Percentiles rank a stretch among this genome's conserved stretches.
Conservation (phyloP, 1,139 yeast genomes). For the Dujonia santamariae region DNA sequence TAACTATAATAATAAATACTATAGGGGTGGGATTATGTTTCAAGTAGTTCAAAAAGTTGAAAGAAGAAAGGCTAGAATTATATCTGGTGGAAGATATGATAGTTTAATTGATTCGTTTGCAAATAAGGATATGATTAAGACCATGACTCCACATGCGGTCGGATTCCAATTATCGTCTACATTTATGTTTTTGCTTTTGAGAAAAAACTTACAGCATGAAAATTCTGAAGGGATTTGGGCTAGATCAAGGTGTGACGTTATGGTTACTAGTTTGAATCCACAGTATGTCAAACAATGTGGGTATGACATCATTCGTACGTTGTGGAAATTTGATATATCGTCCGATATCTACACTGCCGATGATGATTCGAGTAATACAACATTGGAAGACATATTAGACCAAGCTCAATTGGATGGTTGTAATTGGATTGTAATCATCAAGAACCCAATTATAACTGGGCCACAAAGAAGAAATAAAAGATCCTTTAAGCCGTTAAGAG, state of each 20-base stretch:
- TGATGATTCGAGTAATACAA: too few relatives aligned
- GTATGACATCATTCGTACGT: constrained; percentile 52
- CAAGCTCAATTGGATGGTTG: constrained; percentile 69
- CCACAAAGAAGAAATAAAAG: constrained; percentile 4
- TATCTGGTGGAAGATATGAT: constrained; percentile 94
- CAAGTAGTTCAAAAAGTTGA: constrained; percentile 69
- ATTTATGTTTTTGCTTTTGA: constrained; percentile 41
- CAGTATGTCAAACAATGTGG: constrained; percentile 55
- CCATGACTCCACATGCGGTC: constrained; percentile 56
- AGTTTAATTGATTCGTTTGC: constrained; percentile 61
- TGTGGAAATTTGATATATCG: constrained; percentile 72
- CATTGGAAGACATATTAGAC: constrained; percentile 63
- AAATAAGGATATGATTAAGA: constrained; percentile 27
- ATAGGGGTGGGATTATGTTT: constrained; percentile 80
- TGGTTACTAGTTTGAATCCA: constrained; percentile 65
- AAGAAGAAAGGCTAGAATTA: constrained; percentile 49
- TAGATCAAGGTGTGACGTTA: constrained; percentile 67
- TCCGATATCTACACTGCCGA: constrained; percentile 61
- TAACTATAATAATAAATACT: constrained; percentile 77
- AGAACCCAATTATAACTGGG: constrained; percentile 44
- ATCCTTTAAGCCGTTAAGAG: constrained; percentile 68
- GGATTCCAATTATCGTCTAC: constrained; percentile 68
- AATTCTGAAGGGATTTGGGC: constrained; percentile 39
- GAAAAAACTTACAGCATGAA: constrained; percentile 23
- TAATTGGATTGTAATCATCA: constrained; percentile 70